phyloP scores from a whole-genome alignment of 1,284 basidiomycete species.

The Puccinia triticina region DNA sequence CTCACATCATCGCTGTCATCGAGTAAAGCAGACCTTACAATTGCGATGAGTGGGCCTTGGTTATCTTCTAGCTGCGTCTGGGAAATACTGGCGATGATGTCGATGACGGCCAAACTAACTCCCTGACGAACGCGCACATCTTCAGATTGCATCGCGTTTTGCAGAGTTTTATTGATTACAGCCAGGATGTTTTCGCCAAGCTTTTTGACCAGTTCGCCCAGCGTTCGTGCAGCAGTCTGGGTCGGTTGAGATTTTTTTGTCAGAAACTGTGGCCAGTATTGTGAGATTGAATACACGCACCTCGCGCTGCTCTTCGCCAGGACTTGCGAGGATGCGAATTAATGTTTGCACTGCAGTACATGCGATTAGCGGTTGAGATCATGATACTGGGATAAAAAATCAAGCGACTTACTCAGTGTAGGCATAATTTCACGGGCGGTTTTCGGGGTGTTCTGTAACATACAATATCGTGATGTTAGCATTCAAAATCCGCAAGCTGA shows the following conservation, averaged over 20 bases:
- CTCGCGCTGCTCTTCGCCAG: slow-evolving; percentile 47
- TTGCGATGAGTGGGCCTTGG: slow-evolving; percentile 84
- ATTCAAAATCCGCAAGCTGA: neutral
- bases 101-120: slow-evolving; percentile 82
- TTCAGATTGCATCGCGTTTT: slow-evolving; percentile 65
- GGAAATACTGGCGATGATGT: slow-evolving; percentile 85
- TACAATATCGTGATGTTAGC: neutral
- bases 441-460: slow-evolving; percentile 55
- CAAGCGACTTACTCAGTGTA: slow-evolving; percentile 70
- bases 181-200: slow-evolving; percentile 90
- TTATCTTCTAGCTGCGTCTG: slow-evolving; percentile 85
- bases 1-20: slow-evolving; percentile 87
- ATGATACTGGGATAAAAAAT: neutral
- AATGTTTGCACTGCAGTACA: slow-evolving; percentile 47
- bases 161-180: slow-evolving; percentile 79
- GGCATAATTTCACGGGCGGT: slow-evolving; percentile 90
- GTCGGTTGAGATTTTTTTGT: neutral
- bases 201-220: slow-evolving; percentile 88
- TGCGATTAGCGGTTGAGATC: neutral
- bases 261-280: neutral
- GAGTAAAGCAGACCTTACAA: slow-evolving; percentile 82
- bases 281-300: slow-evolving; percentile 1
- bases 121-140: slow-evolving; percentile 80
- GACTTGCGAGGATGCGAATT: slow-evolving; percentile 49
- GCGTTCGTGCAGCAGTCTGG: slow-evolving; percentile 71